Conservation (phyloP, 257 asterid species). For the Solanum pimpinellifolium region DNA sequence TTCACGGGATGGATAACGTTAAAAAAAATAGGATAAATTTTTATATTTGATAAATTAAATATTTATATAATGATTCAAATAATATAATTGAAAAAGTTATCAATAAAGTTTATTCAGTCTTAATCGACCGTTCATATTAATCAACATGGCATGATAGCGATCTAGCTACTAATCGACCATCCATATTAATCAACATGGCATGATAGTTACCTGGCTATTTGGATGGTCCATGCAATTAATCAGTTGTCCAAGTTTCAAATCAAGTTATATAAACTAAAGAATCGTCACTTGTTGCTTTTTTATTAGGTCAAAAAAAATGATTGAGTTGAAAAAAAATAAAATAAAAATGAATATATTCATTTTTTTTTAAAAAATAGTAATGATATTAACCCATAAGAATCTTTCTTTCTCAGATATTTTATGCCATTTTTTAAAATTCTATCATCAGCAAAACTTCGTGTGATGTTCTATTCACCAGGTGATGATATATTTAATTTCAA, state of each 20-base stretch:
- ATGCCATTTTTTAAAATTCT: not conserved
- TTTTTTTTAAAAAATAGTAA: not conserved
- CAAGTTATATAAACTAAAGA: not conserved
- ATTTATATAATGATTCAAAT: no score
- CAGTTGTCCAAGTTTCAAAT: not conserved
- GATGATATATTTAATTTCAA: not conserved
- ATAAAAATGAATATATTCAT: not conserved
- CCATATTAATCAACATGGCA: not conserved
- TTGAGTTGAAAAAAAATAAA: not conserved
- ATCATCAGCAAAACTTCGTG: not conserved
- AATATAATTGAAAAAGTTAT: no score
- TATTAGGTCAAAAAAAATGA: not conserved
- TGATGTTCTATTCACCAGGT: not conserved
- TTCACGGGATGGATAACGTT: no score
- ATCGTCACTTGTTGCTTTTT: not conserved
- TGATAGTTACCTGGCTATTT: not conserved
- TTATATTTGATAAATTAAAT: no score
- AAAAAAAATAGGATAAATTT: no score
- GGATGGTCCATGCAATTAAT: not conserved
- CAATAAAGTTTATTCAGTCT: no score
- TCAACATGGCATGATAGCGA: not conserved
- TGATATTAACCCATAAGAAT: not conserved
- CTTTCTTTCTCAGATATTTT: not conserved
- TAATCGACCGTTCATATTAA: not conserved
- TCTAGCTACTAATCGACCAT: not conserved